A percentile compares a stretch with the other conserved stretches of the same genome.
Conservation (phyloP, 331 rosid species). For the Spiraea crenata region DNA sequence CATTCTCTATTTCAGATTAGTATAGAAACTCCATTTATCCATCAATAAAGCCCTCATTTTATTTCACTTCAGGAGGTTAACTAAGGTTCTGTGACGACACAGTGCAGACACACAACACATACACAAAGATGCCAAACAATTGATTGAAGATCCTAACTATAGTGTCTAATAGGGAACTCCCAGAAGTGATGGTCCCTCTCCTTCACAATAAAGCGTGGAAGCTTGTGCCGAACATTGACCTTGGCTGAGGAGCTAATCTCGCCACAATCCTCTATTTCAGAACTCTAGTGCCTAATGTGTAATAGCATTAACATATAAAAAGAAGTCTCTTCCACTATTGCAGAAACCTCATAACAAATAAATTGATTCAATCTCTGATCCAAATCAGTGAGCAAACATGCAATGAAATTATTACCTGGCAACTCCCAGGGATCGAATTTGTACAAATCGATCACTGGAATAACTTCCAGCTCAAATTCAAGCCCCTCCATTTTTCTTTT, state of each 20-base stretch:
- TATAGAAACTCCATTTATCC: constrained; percentile 1
- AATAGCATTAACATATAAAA: background rate
- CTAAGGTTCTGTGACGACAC: background rate
- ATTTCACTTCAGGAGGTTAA: no score
- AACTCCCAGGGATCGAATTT: constrained; percentile 94
- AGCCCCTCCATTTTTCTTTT: constrained; percentile 82
- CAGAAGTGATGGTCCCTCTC: no score
- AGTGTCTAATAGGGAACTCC: no score
- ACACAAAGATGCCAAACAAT: no score
- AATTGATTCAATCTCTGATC: background rate
- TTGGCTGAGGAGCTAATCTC: no score
- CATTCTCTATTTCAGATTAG: constrained; percentile 39
- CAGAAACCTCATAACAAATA: constrained; percentile 3
- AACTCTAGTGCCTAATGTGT: no score
- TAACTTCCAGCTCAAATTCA: constrained; percentile 83
- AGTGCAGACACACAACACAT: background rate
- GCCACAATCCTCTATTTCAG: no score
- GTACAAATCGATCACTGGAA: constrained; percentile 80
- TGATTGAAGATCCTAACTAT: no score
- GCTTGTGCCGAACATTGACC: no score
- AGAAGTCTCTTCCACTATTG: background rate
- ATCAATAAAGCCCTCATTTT: background rate
- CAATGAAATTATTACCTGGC: constrained; percentile 53
- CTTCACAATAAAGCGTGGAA: no score
- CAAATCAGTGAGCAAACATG: background rate